Evolutionary conservation across 768 basidiomycete species (phyloP).

Genomic region (Suillus hirtellus): DNA sequence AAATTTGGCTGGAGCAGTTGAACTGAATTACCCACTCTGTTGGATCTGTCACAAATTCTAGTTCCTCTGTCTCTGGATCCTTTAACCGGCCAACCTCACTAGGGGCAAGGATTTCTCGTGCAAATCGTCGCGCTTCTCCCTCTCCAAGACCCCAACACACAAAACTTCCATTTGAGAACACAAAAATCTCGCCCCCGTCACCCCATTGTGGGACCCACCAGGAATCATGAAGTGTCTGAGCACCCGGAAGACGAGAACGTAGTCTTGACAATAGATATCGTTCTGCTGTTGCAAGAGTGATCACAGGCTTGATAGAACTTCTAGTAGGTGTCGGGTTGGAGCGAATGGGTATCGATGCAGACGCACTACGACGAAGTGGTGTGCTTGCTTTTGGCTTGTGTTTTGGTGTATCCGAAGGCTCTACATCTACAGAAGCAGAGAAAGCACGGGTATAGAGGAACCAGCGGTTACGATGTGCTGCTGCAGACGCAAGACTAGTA

Average conservation of each 20-base stretch:
- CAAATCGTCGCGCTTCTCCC: constrained; percentile 69
- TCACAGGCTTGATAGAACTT: constrained; percentile 71
- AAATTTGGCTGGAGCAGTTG: background rate
- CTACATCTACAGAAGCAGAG: constrained; percentile 6
- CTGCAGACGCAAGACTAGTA: background rate
- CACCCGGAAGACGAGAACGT: constrained; percentile 53
- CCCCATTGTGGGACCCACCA: constrained; percentile 82
- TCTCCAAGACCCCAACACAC: constrained; percentile 90
- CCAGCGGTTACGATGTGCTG: background rate
- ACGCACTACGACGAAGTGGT: constrained; percentile 77
- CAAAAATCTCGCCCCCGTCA: constrained; percentile 77
- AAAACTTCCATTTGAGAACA: constrained; percentile 86
- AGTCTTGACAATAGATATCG: constrained; percentile 72
- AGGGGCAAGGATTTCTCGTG: constrained; percentile 56
- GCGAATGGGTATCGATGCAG: constrained; percentile 84
- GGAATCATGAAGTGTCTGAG: constrained; percentile 69
- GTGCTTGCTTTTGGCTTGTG: constrained; percentile 83
- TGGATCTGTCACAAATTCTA: constrained; percentile 91
- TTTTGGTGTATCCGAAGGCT: constrained; percentile 35
- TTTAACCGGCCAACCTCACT: constrained; percentile 65
- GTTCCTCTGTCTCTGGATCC: constrained; percentile 82
- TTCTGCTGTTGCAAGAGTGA: constrained; percentile 84
- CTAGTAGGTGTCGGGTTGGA: constrained; percentile 85
- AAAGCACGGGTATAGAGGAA: constrained; percentile 1
- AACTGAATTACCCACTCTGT: constrained; percentile 59